Evolutionary conservation across 768 basidiomycete species (phyloP), one percentile per base, ranked within the genome.

Genomic region (Pleurotus djamor): DNA sequence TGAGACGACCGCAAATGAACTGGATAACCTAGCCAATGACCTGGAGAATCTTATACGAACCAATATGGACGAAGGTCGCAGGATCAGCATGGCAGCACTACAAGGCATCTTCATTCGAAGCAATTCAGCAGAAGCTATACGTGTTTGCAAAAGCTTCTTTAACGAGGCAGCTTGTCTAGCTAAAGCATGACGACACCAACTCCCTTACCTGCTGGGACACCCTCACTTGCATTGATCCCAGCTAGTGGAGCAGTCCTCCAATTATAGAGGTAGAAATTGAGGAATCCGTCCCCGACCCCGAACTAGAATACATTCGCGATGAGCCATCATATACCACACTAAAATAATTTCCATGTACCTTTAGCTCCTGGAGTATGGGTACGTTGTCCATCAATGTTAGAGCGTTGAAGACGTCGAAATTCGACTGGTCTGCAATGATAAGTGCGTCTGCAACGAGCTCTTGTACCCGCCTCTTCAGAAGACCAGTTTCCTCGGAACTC

Each of bases 361-460:
- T 93, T 55, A 96, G 82, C 57, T 95, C 92, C 35, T 84, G 76
- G 55, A 99, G 70, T 72, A 99, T 87, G 48, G 81, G 69, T 58
- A 85, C 80, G 71, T 98, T 99, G 71, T 99, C 97, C 90, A 98
- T 94, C 63, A 97, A 71, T 13, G 96, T 96, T 67, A 98, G 72
- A 1, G 92, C 92, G 71, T 99, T 99, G 74, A 98, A 87, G 12
- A 99, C 97, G 69, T 99, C 97, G 67, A 99, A 98, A 43, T 87
- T 87, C 49, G 91, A 90, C 57, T 87, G 82, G 59, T 89, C 84
- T 1, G 96, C 96, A 54, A 95, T 72, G 60, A 90, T 78, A 61
- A 98, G 68, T 0, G 93, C 88, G 71, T 98, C 96, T 7, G 81
- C 80, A 28, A 96, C 79, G 52, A 99, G 76, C 6, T 79, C 79